phyloP scores from a whole-genome alignment of 2,329 filamentous ascomycete genomes.

The Exophiala sideris region DNA sequence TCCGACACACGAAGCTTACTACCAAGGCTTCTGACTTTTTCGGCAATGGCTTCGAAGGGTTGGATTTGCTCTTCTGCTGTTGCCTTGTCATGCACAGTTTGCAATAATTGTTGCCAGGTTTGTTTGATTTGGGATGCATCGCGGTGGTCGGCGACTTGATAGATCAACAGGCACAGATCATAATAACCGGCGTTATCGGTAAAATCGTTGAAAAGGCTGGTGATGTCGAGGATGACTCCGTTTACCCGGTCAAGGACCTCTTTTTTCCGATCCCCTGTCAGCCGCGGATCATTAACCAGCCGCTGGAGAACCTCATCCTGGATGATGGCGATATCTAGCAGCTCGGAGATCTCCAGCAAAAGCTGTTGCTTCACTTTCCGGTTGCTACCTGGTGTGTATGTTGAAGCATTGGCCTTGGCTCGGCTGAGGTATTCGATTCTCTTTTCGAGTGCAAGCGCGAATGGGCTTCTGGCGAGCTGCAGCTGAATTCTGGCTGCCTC shows the following conservation, averaged over 20 bases:
- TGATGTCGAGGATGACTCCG: conserved; percentile 72
- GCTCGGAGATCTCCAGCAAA: conserved; percentile 76
- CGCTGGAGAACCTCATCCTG: conserved; percentile 86
- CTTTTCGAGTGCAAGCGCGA: conserved; percentile 73
- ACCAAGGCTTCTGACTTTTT: conserved; percentile 57
- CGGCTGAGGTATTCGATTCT: conserved; percentile 86
- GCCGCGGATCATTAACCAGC: conserved; percentile 67
- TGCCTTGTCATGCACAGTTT: conserved; percentile 62
- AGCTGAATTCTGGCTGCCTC: conserved; percentile 85
- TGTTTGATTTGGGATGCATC: conserved; percentile 77
- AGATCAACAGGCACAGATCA: conserved; percentile 89
- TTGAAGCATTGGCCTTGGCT: conserved; percentile 88
- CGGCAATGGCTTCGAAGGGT: conserved; percentile 49
- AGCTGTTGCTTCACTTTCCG: conserved; percentile 80
- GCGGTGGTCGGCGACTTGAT: conserved; percentile 85
- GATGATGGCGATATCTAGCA: conserved; percentile 89
- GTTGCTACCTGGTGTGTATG: conserved; percentile 70
- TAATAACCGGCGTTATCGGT: conserved; percentile 90
- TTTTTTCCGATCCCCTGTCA: conserved; percentile 60
- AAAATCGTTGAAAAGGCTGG: conserved; percentile 87
- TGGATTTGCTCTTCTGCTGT: conserved; percentile 40
- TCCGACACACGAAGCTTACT: conserved; percentile 55
- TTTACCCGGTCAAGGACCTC: conserved; percentile 68
- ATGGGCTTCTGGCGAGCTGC: conserved; percentile 77
- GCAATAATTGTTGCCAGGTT: conserved; percentile 81